Percentiles rank a stretch among this genome's conserved stretches.
Conservation (phyloP, 768 basidiomycete genomes). For the Collybia mongolica region DNA sequence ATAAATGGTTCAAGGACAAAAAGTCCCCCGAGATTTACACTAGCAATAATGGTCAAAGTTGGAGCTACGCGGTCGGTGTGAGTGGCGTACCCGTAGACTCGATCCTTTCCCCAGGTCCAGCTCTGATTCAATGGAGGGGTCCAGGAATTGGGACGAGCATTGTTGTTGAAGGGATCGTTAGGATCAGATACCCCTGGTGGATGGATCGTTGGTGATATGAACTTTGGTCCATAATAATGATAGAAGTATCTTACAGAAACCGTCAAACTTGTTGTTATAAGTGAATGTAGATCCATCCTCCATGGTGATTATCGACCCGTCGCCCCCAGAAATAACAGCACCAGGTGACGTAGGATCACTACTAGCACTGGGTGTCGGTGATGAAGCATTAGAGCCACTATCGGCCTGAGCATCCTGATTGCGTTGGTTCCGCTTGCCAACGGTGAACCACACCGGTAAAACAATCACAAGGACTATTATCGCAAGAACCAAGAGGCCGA, state of each 20-base stretch:
- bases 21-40: constrained; percentile 65
- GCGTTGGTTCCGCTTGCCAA: constrained; percentile 43
- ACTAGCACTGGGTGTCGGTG: not conserved
- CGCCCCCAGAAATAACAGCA: constrained; percentile 36
- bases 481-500: constrained; percentile 35
- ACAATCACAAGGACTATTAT: constrained; percentile 45
- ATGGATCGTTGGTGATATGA: not conserved
- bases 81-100: constrained; percentile 40
- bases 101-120: constrained; percentile 59
- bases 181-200: constrained; percentile 47
- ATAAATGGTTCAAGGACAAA: constrained; percentile 67
- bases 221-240: not conserved
- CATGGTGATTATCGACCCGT: constrained; percentile 50
- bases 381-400: not conserved
- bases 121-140: constrained; percentile 58
- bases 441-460: constrained; percentile 57
- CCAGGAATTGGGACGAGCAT: constrained; percentile 61
- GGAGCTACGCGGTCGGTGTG: not conserved
- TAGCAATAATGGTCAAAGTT: constrained; percentile 14
- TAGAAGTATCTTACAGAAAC: constrained; percentile 28
- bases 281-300: constrained; percentile 59
- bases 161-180: constrained; percentile 58
- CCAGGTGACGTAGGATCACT: not conserved
- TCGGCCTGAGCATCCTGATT: not conserved
- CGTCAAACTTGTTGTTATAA: constrained; percentile 64